A percentile compares a stretch with the other conserved stretches of the same genome.
These are phyloP conservation scores for Diophrys appendiculata DNA, from an alignment of 73 alveolate species.

Conservation along the genomic window DNA sequence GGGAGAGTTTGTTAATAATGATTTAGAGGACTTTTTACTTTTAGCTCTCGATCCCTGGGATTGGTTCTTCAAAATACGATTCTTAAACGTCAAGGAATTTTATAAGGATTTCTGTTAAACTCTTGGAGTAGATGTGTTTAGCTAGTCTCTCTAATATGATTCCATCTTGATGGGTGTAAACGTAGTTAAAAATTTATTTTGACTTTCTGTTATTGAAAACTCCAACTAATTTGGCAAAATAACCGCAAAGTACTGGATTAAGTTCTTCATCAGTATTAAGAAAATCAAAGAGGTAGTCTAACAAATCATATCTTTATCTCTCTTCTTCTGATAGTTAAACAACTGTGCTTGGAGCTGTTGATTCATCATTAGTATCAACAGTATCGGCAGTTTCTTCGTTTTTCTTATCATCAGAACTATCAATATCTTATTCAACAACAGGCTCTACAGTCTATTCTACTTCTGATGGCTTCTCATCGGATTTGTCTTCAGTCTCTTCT, in stretches of 20 bases:
- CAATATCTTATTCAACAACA: neutral
- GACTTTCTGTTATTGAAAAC: conserved; percentile 37
- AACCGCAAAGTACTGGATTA: conserved; percentile 60
- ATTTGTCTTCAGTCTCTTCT: neutral
- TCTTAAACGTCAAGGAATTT: conserved; percentile 49
- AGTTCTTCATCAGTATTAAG: conserved; percentile 31
- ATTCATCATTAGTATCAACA: too few relatives aligned
- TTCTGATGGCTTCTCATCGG: neutral
- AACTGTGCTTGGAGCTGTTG: neutral
- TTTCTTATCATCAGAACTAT: neutral
- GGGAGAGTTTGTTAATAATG: neutral
- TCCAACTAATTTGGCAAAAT: conserved; percentile 48
- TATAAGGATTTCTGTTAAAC: conserved; percentile 37
- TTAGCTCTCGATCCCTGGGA: neutral
- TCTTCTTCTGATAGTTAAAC: neutral
- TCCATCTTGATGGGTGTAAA: conserved; percentile 2
- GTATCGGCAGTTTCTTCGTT: neutral
- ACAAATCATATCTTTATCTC: conserved; percentile 3
- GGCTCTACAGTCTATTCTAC: neutral
- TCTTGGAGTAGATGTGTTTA: conserved; percentile 28
- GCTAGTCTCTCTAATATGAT: neutral
- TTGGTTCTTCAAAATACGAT: conserved; percentile 17
- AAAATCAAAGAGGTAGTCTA: conserved; percentile 43
- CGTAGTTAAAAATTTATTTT: conserved; percentile 1
- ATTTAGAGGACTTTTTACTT: neutral